Evolutionary conservation across 257 asterid genomes (phyloP).

Genomic region (Ilex aquifolium): DNA sequence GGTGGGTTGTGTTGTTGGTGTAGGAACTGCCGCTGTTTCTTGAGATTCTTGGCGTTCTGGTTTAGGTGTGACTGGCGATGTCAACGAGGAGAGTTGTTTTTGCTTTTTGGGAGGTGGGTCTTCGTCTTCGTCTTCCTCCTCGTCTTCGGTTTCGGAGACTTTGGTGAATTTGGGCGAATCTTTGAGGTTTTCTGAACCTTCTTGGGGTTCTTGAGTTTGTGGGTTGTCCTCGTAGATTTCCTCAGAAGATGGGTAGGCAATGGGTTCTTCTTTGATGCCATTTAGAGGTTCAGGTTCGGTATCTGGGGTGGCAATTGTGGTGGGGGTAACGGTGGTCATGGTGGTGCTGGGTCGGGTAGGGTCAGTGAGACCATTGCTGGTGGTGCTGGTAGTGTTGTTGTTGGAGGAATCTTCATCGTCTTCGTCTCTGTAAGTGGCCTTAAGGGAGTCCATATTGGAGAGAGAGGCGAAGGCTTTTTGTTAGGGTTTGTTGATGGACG

Average conservation of each 20-base stretch:
- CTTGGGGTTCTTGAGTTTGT: slow-evolving; percentile 14
- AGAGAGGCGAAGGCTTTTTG: background rate
- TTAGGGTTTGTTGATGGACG: too few relatives aligned
- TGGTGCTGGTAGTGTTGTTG: slow-evolving; percentile 1
- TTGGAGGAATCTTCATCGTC: slow-evolving; percentile 19
- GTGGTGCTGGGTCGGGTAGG: slow-evolving; percentile 7
- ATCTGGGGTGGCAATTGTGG: slow-evolving; percentile 5
- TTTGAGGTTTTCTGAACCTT: background rate
- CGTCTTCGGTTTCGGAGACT: slow-evolving; percentile 35
- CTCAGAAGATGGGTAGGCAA: slow-evolving; percentile 30
- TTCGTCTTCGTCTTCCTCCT: slow-evolving; percentile 39
- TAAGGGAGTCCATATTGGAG: slow-evolving; percentile 45
- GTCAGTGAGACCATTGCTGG: slow-evolving; percentile 1
- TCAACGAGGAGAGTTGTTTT: slow-evolving; percentile 39
- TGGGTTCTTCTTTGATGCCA: slow-evolving; percentile 26
- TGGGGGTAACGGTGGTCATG: slow-evolving; percentile 10
- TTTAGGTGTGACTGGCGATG: background rate
- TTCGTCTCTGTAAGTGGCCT: slow-evolving; percentile 47
- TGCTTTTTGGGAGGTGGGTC: slow-evolving; percentile 61
- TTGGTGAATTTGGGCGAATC: slow-evolving; percentile 26
- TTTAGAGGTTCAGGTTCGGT: slow-evolving; percentile 9
- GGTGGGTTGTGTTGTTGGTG: background rate
- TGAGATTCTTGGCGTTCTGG: slow-evolving; percentile 10
- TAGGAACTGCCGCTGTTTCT: background rate
- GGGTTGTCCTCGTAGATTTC: slow-evolving; percentile 30